A percentile compares a stretch with the other conserved stretches of the same genome.
Evolutionary conservation across 164 flowering plant species (phyloP).

Genomic region (Vitis cinerea): DNA sequence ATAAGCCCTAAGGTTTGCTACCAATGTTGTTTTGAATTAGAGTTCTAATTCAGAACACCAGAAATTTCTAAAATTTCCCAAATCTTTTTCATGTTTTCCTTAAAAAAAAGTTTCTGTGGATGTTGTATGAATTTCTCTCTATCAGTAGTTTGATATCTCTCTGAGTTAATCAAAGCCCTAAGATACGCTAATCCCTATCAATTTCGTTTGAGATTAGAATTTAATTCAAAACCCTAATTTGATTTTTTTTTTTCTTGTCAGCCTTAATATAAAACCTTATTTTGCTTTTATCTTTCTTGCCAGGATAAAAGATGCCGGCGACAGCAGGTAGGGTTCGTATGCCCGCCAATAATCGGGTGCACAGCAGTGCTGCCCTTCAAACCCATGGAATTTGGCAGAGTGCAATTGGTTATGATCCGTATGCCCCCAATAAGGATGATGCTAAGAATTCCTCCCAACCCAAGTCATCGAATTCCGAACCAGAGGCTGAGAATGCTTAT

Average conservation of each 20-base stretch:
- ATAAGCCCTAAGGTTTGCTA: too few species aligned
- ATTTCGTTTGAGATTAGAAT: too few species aligned
- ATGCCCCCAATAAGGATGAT: conserved; percentile 91
- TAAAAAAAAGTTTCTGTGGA: too few species aligned
- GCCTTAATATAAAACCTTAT: conserved; percentile 6
- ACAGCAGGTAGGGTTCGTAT: conserved; percentile 99
- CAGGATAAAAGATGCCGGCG: conserved; percentile 76
- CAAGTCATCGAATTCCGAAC: conserved; percentile 39
- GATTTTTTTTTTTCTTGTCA: not conserved
- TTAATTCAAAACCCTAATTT: too few species aligned
- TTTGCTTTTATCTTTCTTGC: not conserved
- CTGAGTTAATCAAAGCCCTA: too few species aligned
- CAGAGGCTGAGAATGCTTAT: conserved; percentile 81
- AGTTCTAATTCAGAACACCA: too few species aligned
- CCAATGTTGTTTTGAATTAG: too few species aligned
- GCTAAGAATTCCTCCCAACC: conserved; percentile 35
- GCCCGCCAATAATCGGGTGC: conserved; percentile 99
- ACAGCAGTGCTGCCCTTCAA: conserved; percentile 97
- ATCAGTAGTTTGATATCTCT: too few species aligned
- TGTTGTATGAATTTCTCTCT: too few species aligned
- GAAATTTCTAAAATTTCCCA: too few species aligned
- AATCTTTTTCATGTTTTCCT: too few species aligned
- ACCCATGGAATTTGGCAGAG: conserved; percentile 99
- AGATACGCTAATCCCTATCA: too few species aligned
- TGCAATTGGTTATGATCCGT: conserved; percentile 93